Conservation (phyloP, 306 rosid species). For the Quercus cerris region DNA sequence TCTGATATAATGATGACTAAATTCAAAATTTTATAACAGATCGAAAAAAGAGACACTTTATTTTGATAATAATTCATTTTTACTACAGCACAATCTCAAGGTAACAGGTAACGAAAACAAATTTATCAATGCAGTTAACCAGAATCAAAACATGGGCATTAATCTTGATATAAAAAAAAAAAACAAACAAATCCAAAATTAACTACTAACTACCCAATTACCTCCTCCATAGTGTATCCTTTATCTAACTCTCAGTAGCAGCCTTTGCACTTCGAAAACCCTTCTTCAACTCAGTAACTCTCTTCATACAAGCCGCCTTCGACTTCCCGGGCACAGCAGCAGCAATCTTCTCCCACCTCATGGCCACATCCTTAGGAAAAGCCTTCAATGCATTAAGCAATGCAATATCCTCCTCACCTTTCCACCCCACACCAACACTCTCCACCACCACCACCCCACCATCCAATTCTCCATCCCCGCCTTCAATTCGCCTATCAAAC, state of each 20-base stretch:
- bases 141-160: neutral
- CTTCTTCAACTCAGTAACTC: slow-evolving; percentile 75
- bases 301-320: slow-evolving; percentile 77
- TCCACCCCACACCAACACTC: slow-evolving; percentile 39
- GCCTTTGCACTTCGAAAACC: slow-evolving; percentile 78
- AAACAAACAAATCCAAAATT: neutral
- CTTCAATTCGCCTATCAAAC: slow-evolving; percentile 60
- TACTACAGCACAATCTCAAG: neutral
- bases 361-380: slow-evolving; percentile 71
- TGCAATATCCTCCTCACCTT: slow-evolving; percentile 68
- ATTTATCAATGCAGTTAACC: neutral
- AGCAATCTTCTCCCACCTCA: slow-evolving; percentile 98
- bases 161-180: neutral
- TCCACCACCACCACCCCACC: slow-evolving; percentile 6
- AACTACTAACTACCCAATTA: neutral
- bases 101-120: neutral
- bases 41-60: neutral
- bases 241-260: slow-evolving; percentile 27
- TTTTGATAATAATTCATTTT: neutral
- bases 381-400: slow-evolving; percentile 85
- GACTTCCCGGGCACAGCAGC: slow-evolving; percentile 89
- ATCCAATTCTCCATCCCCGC: slow-evolving; percentile 26
- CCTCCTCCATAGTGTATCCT: slow-evolving; percentile 12
- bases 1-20: neutral
- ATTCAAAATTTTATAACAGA: neutral